Base-by-base conservation (phyloP, 2,329 filamentous ascomycete genomes). In the Alternaria infectoria region DNA sequence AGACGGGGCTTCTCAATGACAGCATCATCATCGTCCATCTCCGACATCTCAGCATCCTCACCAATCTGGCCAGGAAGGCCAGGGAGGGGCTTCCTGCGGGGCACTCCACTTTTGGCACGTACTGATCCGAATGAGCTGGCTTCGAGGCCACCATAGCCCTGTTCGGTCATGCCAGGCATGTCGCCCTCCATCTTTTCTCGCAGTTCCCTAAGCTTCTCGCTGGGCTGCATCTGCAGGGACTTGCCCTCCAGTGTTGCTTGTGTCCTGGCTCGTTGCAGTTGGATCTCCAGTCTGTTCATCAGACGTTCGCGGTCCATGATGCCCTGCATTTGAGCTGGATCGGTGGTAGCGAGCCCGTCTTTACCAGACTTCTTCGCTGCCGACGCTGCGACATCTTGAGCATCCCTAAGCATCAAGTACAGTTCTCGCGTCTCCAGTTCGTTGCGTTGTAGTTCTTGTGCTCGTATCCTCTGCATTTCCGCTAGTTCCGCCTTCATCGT, bases 361-460 rank as follows among this genome's bases (percentile, higher is more conserved):
- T 85, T 83, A 56, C 80, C 83, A 40, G 71, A 79, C 70, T 87
- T 89, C 76, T 88, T 86, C n/a, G 93, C 92, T 73, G 93, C 92
- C 4, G 95, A 93, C 23, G 93, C 94, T 49, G 95, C 95, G 69
- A 97, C 93, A 75, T 99, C 95, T 81, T 98, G 95, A 40, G 96
- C 95, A 81, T 99, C 96, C 65, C 95, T 90, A 68, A 99, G 90
- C 96, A 99, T 99, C 60, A 99, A 90, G 80, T 98, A 99, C 21
- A 99, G 83, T 81, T 99, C 96, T 82, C 96, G 88, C 2, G 95
- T 98, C 82, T 99, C 96, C 28, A 99, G 84, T 81, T 99, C 96
- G 75, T 97, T 97, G 56, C 96, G 88, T 81, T 98, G 96, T 36
- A 96, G 87, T 78, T 98, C 95, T 79, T 96, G 94, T 17, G 92